These are phyloP conservation scores for Arthrobotrys megalospora DNA, from an alignment of 2,329 filamentous ascomycete genomes.

Conservation along the genomic window DNA sequence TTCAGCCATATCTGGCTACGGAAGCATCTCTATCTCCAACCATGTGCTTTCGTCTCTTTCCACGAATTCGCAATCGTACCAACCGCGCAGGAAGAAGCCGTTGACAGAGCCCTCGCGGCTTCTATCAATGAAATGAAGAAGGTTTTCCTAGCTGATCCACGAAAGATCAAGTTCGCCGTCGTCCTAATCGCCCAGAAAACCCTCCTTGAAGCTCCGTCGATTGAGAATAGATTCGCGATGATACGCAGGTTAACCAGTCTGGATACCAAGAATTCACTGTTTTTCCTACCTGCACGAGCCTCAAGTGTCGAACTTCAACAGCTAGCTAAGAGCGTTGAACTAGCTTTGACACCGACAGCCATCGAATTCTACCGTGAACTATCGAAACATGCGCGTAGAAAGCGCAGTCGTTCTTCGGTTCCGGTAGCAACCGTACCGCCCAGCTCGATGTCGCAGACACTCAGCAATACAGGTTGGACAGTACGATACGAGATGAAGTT, in stretches of 20 bases:
- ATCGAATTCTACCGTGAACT: constrained; percentile 95
- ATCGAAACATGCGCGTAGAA: constrained; percentile 90
- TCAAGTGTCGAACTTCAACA: constrained; percentile 79
- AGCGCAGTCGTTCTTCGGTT: constrained; percentile 82
- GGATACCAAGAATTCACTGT: constrained; percentile 84
- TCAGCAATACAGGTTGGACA: constrained; percentile 91
- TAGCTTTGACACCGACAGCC: constrained; percentile 79
- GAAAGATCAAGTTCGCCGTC: constrained; percentile 79
- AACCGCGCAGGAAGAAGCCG: constrained; percentile 80
- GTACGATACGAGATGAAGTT: constrained; percentile 96
- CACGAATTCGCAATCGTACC: constrained; percentile 76
- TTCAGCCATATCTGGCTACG: constrained; percentile 85
- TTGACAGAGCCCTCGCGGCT: constrained; percentile 88
- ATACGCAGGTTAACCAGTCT: constrained; percentile 85
- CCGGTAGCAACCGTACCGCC: constrained; percentile 87
- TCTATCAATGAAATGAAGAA: constrained; percentile 85
- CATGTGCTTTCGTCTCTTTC: constrained; percentile 84
- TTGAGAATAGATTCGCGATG: constrained; percentile 82
- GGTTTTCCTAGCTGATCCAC: constrained; percentile 71
- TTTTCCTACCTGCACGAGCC: constrained; percentile 83
- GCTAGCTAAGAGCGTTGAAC: constrained; percentile 81
- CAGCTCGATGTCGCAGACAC: constrained; percentile 86
- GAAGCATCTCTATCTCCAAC: constrained; percentile 89
- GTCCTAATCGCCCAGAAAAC: constrained; percentile 82
- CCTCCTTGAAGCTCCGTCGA: constrained; percentile 72